Evolutionary conservation across 352 stramenopile species (phyloP), one percentile per base, ranked within the genome.

Genomic region (Phytopythium montanum): DNA sequence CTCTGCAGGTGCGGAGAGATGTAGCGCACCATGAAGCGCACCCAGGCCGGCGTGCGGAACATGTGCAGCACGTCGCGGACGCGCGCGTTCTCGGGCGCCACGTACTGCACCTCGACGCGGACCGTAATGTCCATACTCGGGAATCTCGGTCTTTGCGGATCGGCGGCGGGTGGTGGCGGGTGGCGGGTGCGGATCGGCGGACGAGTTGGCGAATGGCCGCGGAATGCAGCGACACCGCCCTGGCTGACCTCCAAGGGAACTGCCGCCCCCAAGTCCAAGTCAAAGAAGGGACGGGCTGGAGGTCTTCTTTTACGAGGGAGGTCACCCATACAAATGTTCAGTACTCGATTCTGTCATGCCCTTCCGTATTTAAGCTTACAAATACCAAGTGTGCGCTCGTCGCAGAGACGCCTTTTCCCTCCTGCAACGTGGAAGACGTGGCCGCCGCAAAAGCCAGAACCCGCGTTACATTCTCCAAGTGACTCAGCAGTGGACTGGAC

Each of bases 1-100:
- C 87, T 91, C 75, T 91, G 89, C 46, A 94, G 76, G 62, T 91
- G 81, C 41, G 84, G 84, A 64, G 83, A 90, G 66, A 94, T 89
- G 69, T 91, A 90, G 60, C 82, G 79, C 69, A 90, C 79, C 74
- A 94, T 91, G 68, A 94, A 94, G 56, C 79, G 72, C 68, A 94
- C 81, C 84, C 84, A 94, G 39, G 78, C 76, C 5, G 81, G 84
- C 49, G 81, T 92, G 60, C 79, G 81, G 69, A 94, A 89, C 79
- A 94, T 88, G 41, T 86, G 78, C 39, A 94, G 70, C 61, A 94
- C 76, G 65, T 94, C 81, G 36, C 77, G 75, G 31, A 91, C 76
- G 9, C 76, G 64, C 54, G 79, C 81, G 55, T 73, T 56, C 55
- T 79, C 75, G 3, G 83, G 83, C 48, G 79, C 81, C 33, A 86